These are phyloP conservation scores for Houttuynia cordata DNA, from an alignment of 164 flowering plant species.

Conservation along the genomic window DNA sequence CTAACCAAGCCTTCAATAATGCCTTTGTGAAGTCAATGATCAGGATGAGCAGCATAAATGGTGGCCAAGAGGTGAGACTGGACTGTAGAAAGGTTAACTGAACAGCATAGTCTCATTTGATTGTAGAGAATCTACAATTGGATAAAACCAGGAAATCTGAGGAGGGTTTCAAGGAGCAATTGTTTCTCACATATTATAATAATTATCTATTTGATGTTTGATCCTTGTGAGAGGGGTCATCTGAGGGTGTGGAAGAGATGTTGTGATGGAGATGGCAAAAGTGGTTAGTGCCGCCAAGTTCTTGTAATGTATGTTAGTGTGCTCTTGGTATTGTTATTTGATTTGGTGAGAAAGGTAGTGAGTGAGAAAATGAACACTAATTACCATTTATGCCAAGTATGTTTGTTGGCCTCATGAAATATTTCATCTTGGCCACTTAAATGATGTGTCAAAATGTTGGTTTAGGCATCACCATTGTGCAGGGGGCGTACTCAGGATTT, in stretches of 20 bases:
- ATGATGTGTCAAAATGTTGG: no score
- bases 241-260: neutral
- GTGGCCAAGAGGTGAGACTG: constrained; percentile 56
- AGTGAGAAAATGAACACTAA: neutral
- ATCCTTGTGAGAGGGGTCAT: neutral
- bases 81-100: constrained; percentile 42
- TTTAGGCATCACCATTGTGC: no score
- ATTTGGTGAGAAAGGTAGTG: neutral
- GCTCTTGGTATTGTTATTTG: neutral
- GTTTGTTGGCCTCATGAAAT: no score
- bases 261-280: neutral
- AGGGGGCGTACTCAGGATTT: no score
- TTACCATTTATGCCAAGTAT: no score
- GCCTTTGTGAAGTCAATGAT: constrained; percentile 79
- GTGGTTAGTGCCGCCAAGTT: neutral
- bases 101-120: neutral
- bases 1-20: constrained; percentile 32
- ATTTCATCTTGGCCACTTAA: no score
- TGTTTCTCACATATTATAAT: neutral
- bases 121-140: neutral
- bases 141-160: neutral
- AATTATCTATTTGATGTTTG: neutral
- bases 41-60: constrained; percentile 69
- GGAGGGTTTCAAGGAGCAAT: neutral
- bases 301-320: neutral